Evolutionary conservation across 176 grass and related monocot species (phyloP), one percentile per base, ranked within the genome.

Genomic region (Themeda triandra): DNA sequence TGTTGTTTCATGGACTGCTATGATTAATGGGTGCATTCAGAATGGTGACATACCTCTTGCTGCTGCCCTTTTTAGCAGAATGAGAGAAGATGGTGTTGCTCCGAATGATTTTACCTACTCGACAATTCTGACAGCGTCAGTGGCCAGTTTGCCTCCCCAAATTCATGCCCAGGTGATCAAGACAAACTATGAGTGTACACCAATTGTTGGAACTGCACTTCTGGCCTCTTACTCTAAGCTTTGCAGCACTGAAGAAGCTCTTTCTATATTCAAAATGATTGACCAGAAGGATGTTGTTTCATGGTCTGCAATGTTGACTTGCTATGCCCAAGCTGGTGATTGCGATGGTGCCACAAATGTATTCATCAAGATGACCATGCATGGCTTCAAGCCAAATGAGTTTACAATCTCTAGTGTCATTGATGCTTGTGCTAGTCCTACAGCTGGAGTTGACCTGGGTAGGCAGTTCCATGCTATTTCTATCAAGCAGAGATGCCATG

Each of bases 21-120:
- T 97, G 77, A 92, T 97, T 42, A 77, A 69, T 36, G 94, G 89
- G 17, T 92, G 71, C 64, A 74, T 88, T 82, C 82, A 92, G 74
- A 92, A 90, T 18, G 78, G 81, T 33, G 75, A 86, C 15, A 63
- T 80, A 32, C 56, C 79, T 80, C 85, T 79, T 54, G 89, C 82
- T 80, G 89, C 67, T 63, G 8, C 31, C 67, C 94, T 92, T 76
- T 94, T 94, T 78, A 68, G 35, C 32, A 82, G 80, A 86, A 94
- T 97, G 91, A 92, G 94, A 84, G 67, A 78, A 90, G 83, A 84
- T 56, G 40, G 24, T 71, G 59, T 94, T 19, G 60, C 86, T 71
- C 92, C 92, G 53, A 97, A 97, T 87, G 92, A 88, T 10, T 86
- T 94, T 79, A 97, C 94, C 28, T 97, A 92, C 85, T 94, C 89